Conservation (phyloP, 2,329 filamentous ascomycete genomes). For the Ampelomyces quisqualis region DNA sequence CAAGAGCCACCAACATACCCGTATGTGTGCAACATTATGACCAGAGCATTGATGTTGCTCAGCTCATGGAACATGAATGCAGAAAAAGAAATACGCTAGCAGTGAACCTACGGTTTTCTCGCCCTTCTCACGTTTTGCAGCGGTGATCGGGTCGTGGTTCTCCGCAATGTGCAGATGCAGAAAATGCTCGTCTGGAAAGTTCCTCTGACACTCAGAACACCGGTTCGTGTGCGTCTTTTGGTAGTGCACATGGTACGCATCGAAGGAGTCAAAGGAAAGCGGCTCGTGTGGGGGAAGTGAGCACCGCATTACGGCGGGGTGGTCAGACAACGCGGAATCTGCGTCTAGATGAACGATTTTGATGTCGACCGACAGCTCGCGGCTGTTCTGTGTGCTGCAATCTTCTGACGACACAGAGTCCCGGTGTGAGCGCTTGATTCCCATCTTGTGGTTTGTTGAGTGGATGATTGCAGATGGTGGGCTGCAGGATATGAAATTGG, state of each 20-base stretch:
- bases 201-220: constrained; percentile 80
- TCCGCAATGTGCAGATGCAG: constrained; percentile 85
- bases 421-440: constrained; percentile 59
- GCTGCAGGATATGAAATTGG: constrained; percentile 15
- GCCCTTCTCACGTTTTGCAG: constrained; percentile 71
- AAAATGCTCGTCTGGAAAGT: constrained; percentile 82
- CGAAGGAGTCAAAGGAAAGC: constrained; percentile 70
- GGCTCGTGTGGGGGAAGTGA: constrained; percentile 76
- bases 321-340: constrained; percentile 22
- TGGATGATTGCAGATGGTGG: constrained; percentile 10
- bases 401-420: constrained; percentile 50
- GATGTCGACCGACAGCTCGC: constrained; percentile 30
- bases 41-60: neutral
- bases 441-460: constrained; percentile 48
- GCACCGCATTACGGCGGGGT: constrained; percentile 67
- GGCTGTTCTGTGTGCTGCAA: constrained; percentile 33
- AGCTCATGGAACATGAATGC: neutral
- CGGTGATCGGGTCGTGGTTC: constrained; percentile 79
- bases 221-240: constrained; percentile 76
- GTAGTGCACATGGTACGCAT: constrained; percentile 88
- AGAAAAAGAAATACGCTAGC: constrained; percentile 2
- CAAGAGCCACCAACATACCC: constrained; percentile 10
- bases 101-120: constrained; percentile 74
- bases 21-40: neutral
- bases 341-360: constrained; percentile 60